A percentile compares a stretch with the other conserved stretches of the same genome.
phyloP scores from a whole-genome alignment of 768 basidiomycete species.

The Mycena galericulata region DNA sequence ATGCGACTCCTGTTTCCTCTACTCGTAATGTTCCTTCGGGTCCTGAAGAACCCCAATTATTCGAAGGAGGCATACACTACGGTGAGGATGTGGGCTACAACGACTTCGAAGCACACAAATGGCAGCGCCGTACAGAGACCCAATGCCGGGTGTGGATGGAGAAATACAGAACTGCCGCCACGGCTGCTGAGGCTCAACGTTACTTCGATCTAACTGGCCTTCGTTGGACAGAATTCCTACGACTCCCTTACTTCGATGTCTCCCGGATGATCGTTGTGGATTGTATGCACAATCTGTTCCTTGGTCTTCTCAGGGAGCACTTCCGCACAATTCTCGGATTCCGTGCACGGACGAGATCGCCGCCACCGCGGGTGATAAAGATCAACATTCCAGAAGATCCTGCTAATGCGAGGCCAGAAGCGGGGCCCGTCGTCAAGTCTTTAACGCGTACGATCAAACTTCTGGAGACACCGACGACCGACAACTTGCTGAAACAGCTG shows the following conservation, averaged over 20 bases:
- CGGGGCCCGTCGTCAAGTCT: no score
- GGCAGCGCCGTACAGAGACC: background rate
- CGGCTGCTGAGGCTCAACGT: background rate
- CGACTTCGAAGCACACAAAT: background rate
- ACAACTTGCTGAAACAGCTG: no score
- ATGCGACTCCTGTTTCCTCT: no score
- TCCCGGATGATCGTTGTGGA: background rate
- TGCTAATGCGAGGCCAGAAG: no score
- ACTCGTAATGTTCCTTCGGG: no score
- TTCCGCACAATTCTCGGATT: background rate
- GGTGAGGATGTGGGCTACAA: no score
- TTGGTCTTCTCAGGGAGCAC: no score
- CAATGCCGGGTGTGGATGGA: background rate
- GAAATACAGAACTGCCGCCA: background rate
- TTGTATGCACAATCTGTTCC: background rate
- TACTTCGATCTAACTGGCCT: background rate
- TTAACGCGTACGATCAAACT: no score
- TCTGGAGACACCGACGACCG: no score
- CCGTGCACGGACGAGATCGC: background rate
- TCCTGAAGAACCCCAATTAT: no score
- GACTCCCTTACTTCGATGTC: background rate
- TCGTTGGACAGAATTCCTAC: background rate
- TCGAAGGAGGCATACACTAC: no score
- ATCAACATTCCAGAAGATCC: background rate
- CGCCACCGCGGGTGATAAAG: background rate